Conservation (phyloP, 1,284 basidiomycete genomes). For the Irpex sp. region DNA sequence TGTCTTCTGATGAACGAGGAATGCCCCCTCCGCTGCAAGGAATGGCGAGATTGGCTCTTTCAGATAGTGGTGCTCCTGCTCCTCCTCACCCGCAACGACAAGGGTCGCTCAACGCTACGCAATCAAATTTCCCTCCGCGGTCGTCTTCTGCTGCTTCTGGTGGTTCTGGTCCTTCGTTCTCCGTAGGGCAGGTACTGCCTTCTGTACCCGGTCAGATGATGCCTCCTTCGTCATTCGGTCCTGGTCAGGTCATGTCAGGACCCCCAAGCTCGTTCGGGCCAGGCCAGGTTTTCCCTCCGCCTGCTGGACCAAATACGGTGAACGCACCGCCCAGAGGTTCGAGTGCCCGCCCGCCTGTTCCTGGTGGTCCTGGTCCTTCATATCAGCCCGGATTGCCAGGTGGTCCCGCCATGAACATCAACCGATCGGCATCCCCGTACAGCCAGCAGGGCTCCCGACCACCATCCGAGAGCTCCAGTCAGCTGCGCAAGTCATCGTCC, state of each 20-base stretch:
- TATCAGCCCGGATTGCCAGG: conserved; percentile 6
- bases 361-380: conserved; percentile 5
- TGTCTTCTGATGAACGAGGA: conserved; percentile 3
- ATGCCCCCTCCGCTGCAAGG: conserved; percentile 17
- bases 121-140: conserved; percentile 16
- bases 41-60: conserved; percentile 19
- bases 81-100: neutral
- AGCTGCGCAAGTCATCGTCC: conserved; percentile 55
- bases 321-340: conserved; percentile 38
- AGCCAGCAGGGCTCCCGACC: conserved; percentile 21
- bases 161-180: conserved; percentile 12
- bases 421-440: conserved; percentile 5
- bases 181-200: conserved; percentile 7
- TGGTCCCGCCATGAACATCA: neutral
- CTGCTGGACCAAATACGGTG: conserved; percentile 32
- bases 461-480: conserved; percentile 34
- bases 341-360: conserved; percentile 23
- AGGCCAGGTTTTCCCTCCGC: conserved; percentile 7
- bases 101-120: neutral
- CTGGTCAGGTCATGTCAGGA: conserved; percentile 18
- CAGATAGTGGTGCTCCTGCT: neutral
- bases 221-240: conserved; percentile 19
- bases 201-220: conserved; percentile 25
- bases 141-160: conserved; percentile 13
- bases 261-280: conserved; percentile 16